These are phyloP conservation scores for Pilaira anomala DNA, from an alignment of 192 early-diverging fungal species.

Conservation along the genomic window DNA sequence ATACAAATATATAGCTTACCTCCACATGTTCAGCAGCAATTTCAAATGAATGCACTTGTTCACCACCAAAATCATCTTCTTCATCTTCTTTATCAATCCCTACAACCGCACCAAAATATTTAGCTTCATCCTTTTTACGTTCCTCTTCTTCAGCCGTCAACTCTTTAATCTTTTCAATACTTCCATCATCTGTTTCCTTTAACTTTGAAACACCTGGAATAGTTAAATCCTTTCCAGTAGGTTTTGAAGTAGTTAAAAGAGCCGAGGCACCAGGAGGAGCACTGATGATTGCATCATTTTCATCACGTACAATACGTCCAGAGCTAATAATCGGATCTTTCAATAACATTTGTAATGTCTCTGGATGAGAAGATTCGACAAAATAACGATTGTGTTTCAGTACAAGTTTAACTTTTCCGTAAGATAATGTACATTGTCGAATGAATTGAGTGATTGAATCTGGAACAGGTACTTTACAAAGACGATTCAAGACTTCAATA, in stretches of 20 bases:
- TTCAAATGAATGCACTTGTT: slow-evolving; percentile 78
- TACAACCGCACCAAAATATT: slow-evolving; percentile 44
- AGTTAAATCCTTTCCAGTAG: slow-evolving; percentile 62
- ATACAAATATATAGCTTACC: slow-evolving; percentile 26
- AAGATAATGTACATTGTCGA: slow-evolving; percentile 76
- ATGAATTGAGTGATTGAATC: slow-evolving; percentile 73
- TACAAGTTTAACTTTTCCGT: slow-evolving; percentile 96
- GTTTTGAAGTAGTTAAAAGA: slow-evolving; percentile 29
- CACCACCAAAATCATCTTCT: slow-evolving; percentile 69
- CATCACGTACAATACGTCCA: slow-evolving; percentile 58
- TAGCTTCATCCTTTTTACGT: slow-evolving; percentile 33
- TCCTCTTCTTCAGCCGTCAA: slow-evolving; percentile 27
- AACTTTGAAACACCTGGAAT: slow-evolving; percentile 61
- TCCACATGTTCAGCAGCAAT: slow-evolving; percentile 65
- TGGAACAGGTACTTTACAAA: slow-evolving; percentile 88
- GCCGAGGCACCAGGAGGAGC: slow-evolving; percentile 5
- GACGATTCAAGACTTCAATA: slow-evolving; percentile 81
- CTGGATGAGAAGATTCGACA: slow-evolving; percentile 86
- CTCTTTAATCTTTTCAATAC: slow-evolving; percentile 15
- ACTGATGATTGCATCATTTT: slow-evolving; percentile 31
- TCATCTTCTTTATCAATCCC: slow-evolving; percentile 60
- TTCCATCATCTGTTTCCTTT: slow-evolving; percentile 38
- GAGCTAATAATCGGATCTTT: slow-evolving; percentile 71
- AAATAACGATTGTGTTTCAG: slow-evolving; percentile 92
- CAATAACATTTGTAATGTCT: slow-evolving; percentile 74